Conservation (phyloP, 2,329 filamentous ascomycete genomes). For the Diaporthe citriasiana region DNA sequence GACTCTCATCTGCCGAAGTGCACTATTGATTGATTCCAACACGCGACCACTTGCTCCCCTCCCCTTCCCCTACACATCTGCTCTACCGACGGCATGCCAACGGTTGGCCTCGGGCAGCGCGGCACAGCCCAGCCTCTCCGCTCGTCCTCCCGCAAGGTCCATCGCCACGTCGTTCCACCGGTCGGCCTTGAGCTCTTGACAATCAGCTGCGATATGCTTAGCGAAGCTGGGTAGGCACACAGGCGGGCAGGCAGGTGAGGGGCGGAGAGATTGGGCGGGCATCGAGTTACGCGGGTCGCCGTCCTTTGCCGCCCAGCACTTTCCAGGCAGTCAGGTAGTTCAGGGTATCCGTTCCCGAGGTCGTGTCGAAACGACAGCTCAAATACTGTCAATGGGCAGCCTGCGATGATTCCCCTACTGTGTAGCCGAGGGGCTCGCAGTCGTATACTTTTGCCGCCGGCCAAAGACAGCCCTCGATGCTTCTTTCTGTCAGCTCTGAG, state of each 20-base stretch:
- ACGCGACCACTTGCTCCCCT: background rate
- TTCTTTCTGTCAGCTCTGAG: constrained; percentile 2
- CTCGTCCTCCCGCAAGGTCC: background rate
- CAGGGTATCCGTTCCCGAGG: background rate
- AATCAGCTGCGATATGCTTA: background rate
- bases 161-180: background rate
- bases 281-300: background rate
- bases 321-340: background rate
- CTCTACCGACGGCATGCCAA: background rate
- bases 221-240: too few species aligned
- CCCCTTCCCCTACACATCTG: background rate
- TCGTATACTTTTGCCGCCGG: background rate
- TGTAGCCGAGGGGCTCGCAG: background rate
- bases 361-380: background rate
- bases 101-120: background rate
- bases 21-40: constrained; percentile 16
- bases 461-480: background rate
- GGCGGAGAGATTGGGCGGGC: background rate
- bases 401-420: too few species aligned
- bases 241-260: background rate
- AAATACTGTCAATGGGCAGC: background rate
- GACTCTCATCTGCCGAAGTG: background rate
- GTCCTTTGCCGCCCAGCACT: too few species aligned
- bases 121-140: background rate
- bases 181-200: background rate